These are phyloP conservation scores for Trypanosoma boissoni DNA, from an alignment of 208 protist genomes.

Conservation along the genomic window DNA sequence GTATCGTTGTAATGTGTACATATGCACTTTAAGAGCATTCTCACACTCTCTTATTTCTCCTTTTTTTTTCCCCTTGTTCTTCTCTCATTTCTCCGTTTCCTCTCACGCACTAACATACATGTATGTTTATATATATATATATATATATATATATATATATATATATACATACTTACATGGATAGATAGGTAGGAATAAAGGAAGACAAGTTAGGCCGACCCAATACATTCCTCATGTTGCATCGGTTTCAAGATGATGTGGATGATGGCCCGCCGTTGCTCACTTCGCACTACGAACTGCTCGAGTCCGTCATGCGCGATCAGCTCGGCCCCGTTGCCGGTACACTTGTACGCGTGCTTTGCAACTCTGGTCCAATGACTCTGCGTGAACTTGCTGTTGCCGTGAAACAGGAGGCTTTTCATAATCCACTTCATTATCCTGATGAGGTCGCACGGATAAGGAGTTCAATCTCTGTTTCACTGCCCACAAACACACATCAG, in stretches of 20 bases:
- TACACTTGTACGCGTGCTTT: conserved; percentile 33
- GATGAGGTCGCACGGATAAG: conserved; percentile 10
- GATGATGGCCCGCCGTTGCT: conserved; percentile 10
- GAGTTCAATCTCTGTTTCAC: conserved; percentile 14
- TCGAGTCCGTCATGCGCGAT: conserved; percentile 33
- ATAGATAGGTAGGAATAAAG: too few species aligned
- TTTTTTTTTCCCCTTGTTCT: too few species aligned
- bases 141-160: conserved; percentile 1
- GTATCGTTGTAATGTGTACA: too few species aligned
- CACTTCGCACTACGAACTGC: conserved; percentile 33
- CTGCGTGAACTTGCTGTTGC: conserved; percentile 28
- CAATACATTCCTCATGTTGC: conserved; percentile 17
- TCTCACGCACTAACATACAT: too few species aligned
- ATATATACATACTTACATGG: not conserved
- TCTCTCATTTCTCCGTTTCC: too few species aligned
- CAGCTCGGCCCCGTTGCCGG: conserved; percentile 50
- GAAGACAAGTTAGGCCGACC: too few species aligned
- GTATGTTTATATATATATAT: not conserved
- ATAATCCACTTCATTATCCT: conserved; percentile 10
- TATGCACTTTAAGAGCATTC: too few species aligned
- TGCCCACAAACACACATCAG: too few species aligned
- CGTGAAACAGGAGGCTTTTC: conserved; percentile 24
- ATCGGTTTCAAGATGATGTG: conserved; percentile 2
- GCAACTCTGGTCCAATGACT: conserved; percentile 25
- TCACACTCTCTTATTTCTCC: too few species aligned